phyloP scores from a whole-genome alignment of 2,329 filamentous ascomycete species.

The Penicillium sp. region DNA sequence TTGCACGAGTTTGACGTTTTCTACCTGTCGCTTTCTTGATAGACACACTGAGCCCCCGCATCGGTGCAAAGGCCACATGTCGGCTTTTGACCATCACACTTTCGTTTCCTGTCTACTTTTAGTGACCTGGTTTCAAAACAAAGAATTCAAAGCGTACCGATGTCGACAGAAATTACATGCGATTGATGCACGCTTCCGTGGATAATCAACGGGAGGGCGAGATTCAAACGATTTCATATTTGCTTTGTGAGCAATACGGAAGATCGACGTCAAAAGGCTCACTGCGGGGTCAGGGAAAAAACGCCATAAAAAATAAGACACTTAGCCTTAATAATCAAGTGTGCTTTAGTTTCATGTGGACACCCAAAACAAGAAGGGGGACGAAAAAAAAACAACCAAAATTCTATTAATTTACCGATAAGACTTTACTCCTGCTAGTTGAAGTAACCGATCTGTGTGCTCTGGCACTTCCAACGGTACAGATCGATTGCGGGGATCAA shows the following conservation, averaged over 20 bases:
- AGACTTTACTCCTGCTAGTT: constrained; percentile 4
- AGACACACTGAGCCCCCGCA: constrained; percentile 20
- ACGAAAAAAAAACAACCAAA: background rate
- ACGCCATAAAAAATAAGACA: background rate
- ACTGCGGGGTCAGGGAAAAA: constrained; percentile 10
- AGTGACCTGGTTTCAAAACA: background rate
- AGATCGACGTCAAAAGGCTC: constrained; percentile 2
- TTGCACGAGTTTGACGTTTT: background rate
- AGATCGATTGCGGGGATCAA: constrained; percentile 7
- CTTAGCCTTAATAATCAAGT: constrained; percentile 8
- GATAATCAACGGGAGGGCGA: constrained; percentile 13
- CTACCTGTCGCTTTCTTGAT: constrained; percentile 22
- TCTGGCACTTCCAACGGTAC: constrained; percentile 5
- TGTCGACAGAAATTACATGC: constrained; percentile 23
- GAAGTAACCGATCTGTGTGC: background rate
- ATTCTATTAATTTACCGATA: constrained; percentile 1
- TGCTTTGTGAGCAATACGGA: constrained; percentile 1
- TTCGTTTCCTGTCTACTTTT: constrained; percentile 15
- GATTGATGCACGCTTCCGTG: constrained; percentile 20
- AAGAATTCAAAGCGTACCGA: constrained; percentile 9
- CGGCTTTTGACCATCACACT: constrained; percentile 21
- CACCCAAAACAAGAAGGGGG: background rate
- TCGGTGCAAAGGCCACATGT: constrained; percentile 19
- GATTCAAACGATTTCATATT: constrained; percentile 11
- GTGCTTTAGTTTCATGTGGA: background rate